phyloP scores from a whole-genome alignment of 2,329 filamentous ascomycete species.

The Fusarium verticillioides region DNA sequence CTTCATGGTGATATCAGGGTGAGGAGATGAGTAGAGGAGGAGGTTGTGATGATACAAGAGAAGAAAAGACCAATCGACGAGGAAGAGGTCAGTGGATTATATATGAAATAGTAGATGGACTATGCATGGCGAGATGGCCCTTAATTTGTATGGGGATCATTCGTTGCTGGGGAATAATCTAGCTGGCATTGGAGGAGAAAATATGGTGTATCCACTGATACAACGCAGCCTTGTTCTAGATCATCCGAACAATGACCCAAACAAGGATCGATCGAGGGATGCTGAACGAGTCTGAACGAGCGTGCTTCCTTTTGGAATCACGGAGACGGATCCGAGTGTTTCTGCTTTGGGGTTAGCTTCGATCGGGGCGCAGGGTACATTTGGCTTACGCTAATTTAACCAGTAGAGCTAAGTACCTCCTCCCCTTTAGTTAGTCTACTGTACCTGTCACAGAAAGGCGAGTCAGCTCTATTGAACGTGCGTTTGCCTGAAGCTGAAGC shows the following conservation, averaged over 20 bases:
- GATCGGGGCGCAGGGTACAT: slow-evolving; percentile 8
- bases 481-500: background rate
- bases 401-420: background rate
- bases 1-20: background rate
- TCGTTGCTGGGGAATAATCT: background rate
- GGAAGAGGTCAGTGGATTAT: background rate
- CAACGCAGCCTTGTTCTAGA: slow-evolving; percentile 6
- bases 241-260: slow-evolving; percentile 4
- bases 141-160: background rate
- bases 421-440: background rate
- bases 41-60: background rate
- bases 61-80: background rate
- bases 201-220: background rate
- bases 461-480: background rate
- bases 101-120: background rate
- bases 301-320: slow-evolving; percentile 16
- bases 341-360: slow-evolving; percentile 4
- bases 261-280: background rate
- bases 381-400: slow-evolving; percentile 2
- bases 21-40: background rate
- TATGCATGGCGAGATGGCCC: background rate
- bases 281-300: background rate
- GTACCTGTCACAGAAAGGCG: too few relatives aligned
- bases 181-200: slow-evolving; percentile 1
- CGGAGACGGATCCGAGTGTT: slow-evolving; percentile 19